phyloP scores from a whole-genome alignment of 2,329 filamentous ascomycete species.

The Penicillium sp. region DNA sequence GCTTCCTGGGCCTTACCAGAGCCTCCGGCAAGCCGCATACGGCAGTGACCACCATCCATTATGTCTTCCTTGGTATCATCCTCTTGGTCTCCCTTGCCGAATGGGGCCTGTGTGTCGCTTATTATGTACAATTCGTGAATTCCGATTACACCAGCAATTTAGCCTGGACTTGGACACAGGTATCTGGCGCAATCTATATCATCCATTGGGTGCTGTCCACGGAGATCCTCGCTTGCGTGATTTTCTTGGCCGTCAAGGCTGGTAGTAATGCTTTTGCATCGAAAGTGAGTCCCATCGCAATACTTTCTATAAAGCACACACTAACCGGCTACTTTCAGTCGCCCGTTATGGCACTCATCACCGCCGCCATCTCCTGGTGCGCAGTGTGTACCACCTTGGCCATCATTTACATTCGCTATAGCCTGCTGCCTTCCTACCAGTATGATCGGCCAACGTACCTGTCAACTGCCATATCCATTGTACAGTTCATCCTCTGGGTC shows the following conservation, averaged over 20 bases:
- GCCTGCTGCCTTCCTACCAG: background rate
- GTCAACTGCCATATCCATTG: background rate
- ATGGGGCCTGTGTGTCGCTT: conserved; percentile 14
- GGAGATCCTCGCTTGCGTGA: conserved; percentile 22
- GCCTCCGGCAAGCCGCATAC: conserved; percentile 16
- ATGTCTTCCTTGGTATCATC: conserved; percentile 14
- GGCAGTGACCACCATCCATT: conserved; percentile 13
- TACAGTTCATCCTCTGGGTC: conserved; percentile 19
- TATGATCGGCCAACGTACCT: conserved; percentile 11
- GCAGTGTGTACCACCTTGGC: conserved; percentile 10
- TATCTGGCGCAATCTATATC: conserved; percentile 12
- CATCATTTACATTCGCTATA: conserved; percentile 16
- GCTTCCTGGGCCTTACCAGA: conserved; percentile 16
- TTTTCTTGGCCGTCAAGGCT: conserved; percentile 18
- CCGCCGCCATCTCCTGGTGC: conserved; percentile 19
- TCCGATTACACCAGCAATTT: too few relatives aligned
- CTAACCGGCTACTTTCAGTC: conserved; percentile 3
- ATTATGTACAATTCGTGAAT: background rate
- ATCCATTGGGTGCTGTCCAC: conserved; percentile 20
- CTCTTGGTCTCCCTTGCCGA: conserved; percentile 12
- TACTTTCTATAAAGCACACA: background rate
- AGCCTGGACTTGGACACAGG: background rate
- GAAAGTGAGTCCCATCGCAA: conserved; percentile 9
- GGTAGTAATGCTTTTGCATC: conserved; percentile 13
- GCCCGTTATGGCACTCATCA: conserved; percentile 13